phyloP scores from a whole-genome alignment of 192 early-diverging fungal species.

The Coemansia sp. region DNA sequence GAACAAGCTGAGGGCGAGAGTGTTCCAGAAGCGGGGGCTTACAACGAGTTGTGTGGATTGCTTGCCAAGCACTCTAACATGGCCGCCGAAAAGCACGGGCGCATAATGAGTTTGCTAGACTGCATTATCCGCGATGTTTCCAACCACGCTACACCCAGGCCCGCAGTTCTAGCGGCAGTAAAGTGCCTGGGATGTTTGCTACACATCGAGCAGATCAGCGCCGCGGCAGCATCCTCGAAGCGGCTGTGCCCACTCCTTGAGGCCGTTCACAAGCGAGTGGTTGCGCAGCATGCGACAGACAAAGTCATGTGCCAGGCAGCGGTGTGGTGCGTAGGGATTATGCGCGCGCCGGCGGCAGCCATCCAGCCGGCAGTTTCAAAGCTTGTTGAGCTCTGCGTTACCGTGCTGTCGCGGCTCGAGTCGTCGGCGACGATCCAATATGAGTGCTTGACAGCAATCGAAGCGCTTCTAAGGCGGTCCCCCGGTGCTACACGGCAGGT shows the following conservation, averaged over 20 bases:
- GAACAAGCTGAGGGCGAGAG: neutral
- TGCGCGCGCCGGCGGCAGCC: constrained; percentile 12
- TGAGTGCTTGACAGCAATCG: constrained; percentile 38
- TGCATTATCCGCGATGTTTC: constrained; percentile 25
- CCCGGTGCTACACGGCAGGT: constrained; percentile 24
- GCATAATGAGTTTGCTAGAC: constrained; percentile 4
- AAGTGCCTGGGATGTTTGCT: constrained; percentile 35
- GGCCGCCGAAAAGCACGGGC: neutral
- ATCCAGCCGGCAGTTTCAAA: constrained; percentile 11
- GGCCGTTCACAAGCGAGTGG: constrained; percentile 2
- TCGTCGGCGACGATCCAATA: constrained; percentile 31
- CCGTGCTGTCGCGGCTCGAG: constrained; percentile 11
- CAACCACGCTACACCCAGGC: neutral
- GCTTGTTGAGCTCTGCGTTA: constrained; percentile 12
- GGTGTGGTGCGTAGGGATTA: constrained; percentile 26
- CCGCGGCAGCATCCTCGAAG: neutral
- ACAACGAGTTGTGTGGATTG: constrained; percentile 23
- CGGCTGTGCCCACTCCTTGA: constrained; percentile 2
- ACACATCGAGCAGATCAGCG: constrained; percentile 16
- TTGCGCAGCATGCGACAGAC: constrained; percentile 11
- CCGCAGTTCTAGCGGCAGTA: constrained; percentile 16
- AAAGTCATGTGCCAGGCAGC: constrained; percentile 29
- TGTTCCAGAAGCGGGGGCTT: neutral
- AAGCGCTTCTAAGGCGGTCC: constrained; percentile 29
- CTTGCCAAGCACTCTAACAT: constrained; percentile 6